Evolutionary conservation across 495 filamentous ascomycete species (phyloP).

Genomic region (Diplogelasinospora grovesii): DNA sequence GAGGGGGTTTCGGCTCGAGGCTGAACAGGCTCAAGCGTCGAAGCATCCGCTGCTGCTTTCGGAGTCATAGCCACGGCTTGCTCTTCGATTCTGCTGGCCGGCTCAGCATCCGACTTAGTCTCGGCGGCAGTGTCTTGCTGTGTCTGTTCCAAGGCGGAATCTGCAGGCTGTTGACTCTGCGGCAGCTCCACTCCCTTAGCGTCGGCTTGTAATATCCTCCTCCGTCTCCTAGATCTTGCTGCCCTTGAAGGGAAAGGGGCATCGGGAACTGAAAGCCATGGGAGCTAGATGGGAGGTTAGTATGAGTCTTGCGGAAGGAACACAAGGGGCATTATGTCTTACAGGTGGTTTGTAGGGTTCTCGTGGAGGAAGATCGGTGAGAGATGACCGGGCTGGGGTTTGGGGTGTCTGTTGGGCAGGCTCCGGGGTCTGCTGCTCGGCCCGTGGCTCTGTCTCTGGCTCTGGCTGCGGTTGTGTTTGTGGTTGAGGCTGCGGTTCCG

Average conservation of each 20-base stretch:
- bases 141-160: not conserved
- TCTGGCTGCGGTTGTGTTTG: conserved; percentile 5
- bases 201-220: conserved; percentile 26
- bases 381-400: conserved; percentile 1
- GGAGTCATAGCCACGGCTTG: conserved; percentile 24
- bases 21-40: conserved; percentile 27
- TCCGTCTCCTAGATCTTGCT: conserved; percentile 29
- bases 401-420: not conserved
- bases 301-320: too few relatives aligned
- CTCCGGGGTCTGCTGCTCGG: conserved; percentile 2
- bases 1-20: conserved; percentile 58
- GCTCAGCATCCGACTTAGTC: conserved; percentile 18
- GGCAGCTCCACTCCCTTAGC: conserved; percentile 27
- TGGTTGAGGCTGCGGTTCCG: conserved; percentile 8
- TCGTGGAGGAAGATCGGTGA: conserved; percentile 7
- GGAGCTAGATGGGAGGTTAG: conserved; percentile 62
- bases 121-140: not conserved
- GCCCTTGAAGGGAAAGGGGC: conserved; percentile 54
- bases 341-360: conserved; percentile 58
- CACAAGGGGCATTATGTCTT: too few relatives aligned
- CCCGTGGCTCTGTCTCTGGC: conserved; percentile 6
- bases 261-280: conserved; percentile 74
- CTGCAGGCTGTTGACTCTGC: conserved; percentile 18
- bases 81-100: conserved; percentile 6
- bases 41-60: conserved; percentile 14